Evolutionary conservation across 805 yeast genomes (phyloP).

Genomic region (Ogataea thermomethanolica): DNA sequence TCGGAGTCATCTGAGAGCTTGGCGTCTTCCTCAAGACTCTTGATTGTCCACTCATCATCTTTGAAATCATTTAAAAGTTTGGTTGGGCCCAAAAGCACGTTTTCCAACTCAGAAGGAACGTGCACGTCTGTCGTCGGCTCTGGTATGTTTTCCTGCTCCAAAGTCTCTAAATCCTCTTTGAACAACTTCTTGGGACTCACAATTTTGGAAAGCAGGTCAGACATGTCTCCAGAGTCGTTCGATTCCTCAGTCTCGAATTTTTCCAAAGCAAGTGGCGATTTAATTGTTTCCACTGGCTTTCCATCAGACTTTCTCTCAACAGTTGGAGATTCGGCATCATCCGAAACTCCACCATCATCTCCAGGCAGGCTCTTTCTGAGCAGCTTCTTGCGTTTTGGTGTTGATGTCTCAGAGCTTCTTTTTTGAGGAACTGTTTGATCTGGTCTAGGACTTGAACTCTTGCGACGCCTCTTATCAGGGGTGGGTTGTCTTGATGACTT

Average conservation of each 20-base stretch:
- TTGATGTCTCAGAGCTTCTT: constrained; percentile 14
- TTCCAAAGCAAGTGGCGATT: constrained; percentile 21
- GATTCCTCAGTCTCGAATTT: constrained; percentile 23
- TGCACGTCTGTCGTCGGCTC: background rate
- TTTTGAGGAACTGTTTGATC: constrained; percentile 17
- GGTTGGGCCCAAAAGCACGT: constrained; percentile 22
- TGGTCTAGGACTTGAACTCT: constrained; percentile 6
- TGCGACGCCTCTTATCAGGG: background rate
- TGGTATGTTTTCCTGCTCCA: background rate
- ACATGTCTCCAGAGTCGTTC: constrained; percentile 11
- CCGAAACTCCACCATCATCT: constrained; percentile 15
- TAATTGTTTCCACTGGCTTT: constrained; percentile 1
- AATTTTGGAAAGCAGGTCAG: constrained; percentile 7
- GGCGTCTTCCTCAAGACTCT: constrained; percentile 19
- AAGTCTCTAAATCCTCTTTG: background rate
- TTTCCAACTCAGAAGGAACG: constrained; percentile 2
- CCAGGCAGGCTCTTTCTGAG: constrained; percentile 10
- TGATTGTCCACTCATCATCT: constrained; percentile 22
- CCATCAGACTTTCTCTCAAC: background rate
- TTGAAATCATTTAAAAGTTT: constrained; percentile 18
- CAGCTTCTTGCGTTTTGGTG: constrained; percentile 19
- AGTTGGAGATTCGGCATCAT: constrained; percentile 14
- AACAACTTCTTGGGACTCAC: constrained; percentile 6
- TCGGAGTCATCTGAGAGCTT: constrained; percentile 15
- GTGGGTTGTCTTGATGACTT: constrained; percentile 2